Evolutionary conservation across 495 filamentous ascomycete species (phyloP), one percentile per base, ranked within the genome.

Genomic region (Xylaria telfairii): DNA sequence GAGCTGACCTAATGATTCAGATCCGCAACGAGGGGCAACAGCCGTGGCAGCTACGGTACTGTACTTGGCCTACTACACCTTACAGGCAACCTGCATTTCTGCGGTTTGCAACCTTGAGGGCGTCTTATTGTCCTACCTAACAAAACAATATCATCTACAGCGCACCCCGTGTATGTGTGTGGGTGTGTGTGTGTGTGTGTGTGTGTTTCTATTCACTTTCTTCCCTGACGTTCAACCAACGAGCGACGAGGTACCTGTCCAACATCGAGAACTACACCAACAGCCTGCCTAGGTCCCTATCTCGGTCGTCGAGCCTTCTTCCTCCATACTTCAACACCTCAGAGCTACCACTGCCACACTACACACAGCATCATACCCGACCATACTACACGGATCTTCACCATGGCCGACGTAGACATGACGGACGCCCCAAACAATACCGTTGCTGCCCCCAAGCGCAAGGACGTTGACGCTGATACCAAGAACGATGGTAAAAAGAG

Each of bases 401-500:
- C 73, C 42, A 99, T 99, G 96, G 92, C 95, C 68, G 96, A 99
- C 82, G 92, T 98, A 54, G 94, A 98, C 73, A 98, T 98, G 96
- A 90, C 92, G 65, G 96, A 99, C 82, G 93, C 91, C 47, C 86
- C 90, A n/a, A 82, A 85, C 32, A 47, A 59, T 30, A 77, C 88
- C 32, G 80, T 84, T 42, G 73, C 77, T 12, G 81, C 79, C 53
- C 88, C 89, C 53, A 86, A 87, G 34, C 76, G 76, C 65, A 88
- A 86, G 65, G 81, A 79, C 37, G 81, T 73, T 54, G 89, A 87
- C 65, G 77, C 80, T n/a, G 85, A 88, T 63, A 90, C 80, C 49
- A 87, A 87, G 68, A 49, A 65, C 28, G 92, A 94, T 65, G 91
- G 87, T 51, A 98, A 97, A 87, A 96, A 97, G 82, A 89, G 92